Base-by-base conservation (phyloP, 148 eudicot genomes). In the Nyssa sinensis region DNA sequence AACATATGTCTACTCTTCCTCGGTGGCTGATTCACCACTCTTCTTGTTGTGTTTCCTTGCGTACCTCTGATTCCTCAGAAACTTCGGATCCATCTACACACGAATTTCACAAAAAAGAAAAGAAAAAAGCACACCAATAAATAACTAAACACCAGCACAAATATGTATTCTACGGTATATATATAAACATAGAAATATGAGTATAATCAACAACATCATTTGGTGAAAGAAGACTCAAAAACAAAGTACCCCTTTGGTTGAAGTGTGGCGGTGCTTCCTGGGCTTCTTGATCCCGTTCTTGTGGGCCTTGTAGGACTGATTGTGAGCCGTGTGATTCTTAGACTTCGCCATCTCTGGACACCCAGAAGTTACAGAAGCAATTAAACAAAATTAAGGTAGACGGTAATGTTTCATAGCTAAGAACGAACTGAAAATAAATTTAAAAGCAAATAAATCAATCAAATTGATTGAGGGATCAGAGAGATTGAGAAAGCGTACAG, bases 11-110 rank as follows among this genome's bases (percentile, higher is more conserved):
- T 86, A 88, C 79, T 88, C 87, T 83, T 90, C 87, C 23, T 63
- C 89, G 55, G 83, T 62, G 17, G 87, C 77, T 29, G 67, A 73
- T 23, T 86, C 94, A 1, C 78, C 90, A 30, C 63, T 55, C 84
- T 88, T 84, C 55, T 91, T 88, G 91, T 92, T 92, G 83, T 92
- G 94, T 90, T 92, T 92, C 92, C 97, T 88, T 11, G 97, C 97
- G 25, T 90, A 88, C 97, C 97, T 92, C 83, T 91, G 93, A 83
- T 91, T 91, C 90, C 97, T 91, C 86, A 91, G 75, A 73, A 91
- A 91, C 84, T 89, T 91, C 2, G 97, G 94, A 77, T 92, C 97
- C 97, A 92, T 92, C 97, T 91, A 57, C 59, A 62, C 29, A 31
- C 1, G 10, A 21, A 69, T 9, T 47, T 9, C 62, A 13, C 1